These are phyloP conservation scores for Penicillium sp. DNA, from an alignment of 2,329 filamentous ascomycete species.

Conservation along the genomic window DNA sequence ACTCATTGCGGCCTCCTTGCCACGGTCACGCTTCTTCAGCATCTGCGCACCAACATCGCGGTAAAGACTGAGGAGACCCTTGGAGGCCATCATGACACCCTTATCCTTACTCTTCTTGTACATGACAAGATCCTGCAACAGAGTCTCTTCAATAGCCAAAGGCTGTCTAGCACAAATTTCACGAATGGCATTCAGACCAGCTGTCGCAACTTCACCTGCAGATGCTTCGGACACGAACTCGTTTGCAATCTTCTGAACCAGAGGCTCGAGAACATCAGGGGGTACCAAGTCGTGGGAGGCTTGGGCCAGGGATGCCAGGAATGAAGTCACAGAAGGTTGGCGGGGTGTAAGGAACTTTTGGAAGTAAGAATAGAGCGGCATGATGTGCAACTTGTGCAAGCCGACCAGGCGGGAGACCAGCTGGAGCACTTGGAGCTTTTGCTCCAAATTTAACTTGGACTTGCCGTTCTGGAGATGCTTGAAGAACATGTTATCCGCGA, in stretches of 20 bases:
- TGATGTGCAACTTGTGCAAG: constrained; percentile 85
- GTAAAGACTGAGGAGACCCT: constrained; percentile 86
- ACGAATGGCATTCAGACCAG: constrained; percentile 89
- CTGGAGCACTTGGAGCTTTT: constrained; percentile 85
- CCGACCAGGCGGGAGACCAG: constrained; percentile 88
- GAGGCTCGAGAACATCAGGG: constrained; percentile 84
- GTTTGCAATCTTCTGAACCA: constrained; percentile 94
- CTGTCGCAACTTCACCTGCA: constrained; percentile 84
- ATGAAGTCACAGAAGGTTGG: constrained; percentile 87
- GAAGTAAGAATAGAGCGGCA: constrained; percentile 94
- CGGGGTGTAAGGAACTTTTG: constrained; percentile 86
- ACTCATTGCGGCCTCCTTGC: constrained; percentile 84
- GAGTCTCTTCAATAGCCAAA: constrained; percentile 90
- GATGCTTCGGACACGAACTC: constrained; percentile 97
- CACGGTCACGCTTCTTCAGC: constrained; percentile 83
- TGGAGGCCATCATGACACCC: constrained; percentile 97
- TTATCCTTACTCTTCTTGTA: constrained; percentile 98
- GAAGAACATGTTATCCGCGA: constrained; percentile 83
- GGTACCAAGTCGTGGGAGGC: constrained; percentile 88
- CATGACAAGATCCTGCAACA: constrained; percentile 93
- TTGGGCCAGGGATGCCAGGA: constrained; percentile 88
- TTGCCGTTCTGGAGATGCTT: constrained; percentile 89
- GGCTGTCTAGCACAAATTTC: constrained; percentile 92
- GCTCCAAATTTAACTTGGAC: constrained; percentile 80
- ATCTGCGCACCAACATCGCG: constrained; percentile 87